Conservation (phyloP, 169 alveolate genomes). For the Plasmodium chabaudi region DNA sequence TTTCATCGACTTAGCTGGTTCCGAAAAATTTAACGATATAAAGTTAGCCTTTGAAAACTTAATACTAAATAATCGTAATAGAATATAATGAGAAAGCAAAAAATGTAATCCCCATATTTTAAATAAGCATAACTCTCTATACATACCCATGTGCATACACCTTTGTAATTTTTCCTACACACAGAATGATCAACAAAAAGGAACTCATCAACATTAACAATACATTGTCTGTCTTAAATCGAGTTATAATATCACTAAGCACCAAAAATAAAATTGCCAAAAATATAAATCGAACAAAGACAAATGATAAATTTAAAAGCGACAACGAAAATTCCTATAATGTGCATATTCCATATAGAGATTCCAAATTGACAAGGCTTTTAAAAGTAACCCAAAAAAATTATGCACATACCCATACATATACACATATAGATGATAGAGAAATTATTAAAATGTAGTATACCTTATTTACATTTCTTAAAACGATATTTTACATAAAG, state of each 20-base stretch:
- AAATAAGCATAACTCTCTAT: background rate
- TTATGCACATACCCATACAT: too few species aligned
- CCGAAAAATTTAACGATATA: slow-evolving; percentile 75
- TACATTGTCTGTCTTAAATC: slow-evolving; percentile 51
- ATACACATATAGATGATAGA: background rate
- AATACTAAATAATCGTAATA: too few species aligned
- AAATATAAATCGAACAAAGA: slow-evolving; percentile 22
- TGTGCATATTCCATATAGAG: slow-evolving; percentile 70
- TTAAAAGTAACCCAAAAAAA: slow-evolving; percentile 37
- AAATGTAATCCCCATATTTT: too few species aligned
- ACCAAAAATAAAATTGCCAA: slow-evolving; percentile 46
- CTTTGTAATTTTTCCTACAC: background rate
- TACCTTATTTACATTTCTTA: background rate
- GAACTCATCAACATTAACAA: slow-evolving; percentile 70
- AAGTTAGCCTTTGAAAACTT: slow-evolving; percentile 25
- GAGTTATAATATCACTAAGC: slow-evolving; percentile 67
- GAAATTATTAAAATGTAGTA: background rate
- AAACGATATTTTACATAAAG: too few species aligned
- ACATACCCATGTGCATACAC: background rate
- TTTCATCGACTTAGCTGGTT: slow-evolving; percentile 73
- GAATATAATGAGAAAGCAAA: too few species aligned
- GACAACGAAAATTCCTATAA: slow-evolving; percentile 1
- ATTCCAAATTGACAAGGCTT: slow-evolving; percentile 65
- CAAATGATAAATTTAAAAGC: slow-evolving; percentile 25
- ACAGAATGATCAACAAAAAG: slow-evolving; percentile 62